phyloP scores from a whole-genome alignment of 2,329 filamentous ascomycete genomes.

The Allantophomopsis cytisporea region DNA sequence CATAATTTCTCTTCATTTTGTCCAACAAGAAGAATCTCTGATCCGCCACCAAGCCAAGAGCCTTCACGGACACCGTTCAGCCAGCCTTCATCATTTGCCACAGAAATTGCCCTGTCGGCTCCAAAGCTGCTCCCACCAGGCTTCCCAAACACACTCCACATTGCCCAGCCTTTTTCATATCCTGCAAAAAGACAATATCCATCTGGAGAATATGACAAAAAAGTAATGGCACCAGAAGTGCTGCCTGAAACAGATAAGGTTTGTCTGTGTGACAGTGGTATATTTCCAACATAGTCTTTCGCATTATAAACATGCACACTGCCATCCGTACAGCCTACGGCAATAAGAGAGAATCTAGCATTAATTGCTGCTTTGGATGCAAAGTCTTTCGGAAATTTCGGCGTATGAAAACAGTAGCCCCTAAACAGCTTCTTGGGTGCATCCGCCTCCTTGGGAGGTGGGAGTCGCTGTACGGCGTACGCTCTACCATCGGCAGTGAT shows the following conservation, averaged over 20 bases:
- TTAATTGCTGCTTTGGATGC: slow-evolving; percentile 76
- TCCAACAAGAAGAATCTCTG: slow-evolving; percentile 66
- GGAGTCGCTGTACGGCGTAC: slow-evolving; percentile 73
- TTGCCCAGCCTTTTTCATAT: slow-evolving; percentile 85
- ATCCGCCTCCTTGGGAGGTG: slow-evolving; percentile 27
- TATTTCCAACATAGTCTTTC: slow-evolving; percentile 85
- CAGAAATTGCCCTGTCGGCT: slow-evolving; percentile 48
- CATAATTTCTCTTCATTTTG: slow-evolving; percentile 67
- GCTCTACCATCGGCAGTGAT: slow-evolving; percentile 76
- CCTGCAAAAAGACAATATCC: slow-evolving; percentile 93
- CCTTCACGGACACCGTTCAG: slow-evolving; percentile 65
- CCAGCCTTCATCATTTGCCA: slow-evolving; percentile 67
- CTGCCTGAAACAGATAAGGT: slow-evolving; percentile 51
- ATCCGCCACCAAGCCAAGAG: slow-evolving; percentile 78
- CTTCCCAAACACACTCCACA: slow-evolving; percentile 96
- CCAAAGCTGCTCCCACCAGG: slow-evolving; percentile 73
- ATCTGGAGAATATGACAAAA: slow-evolving; percentile 79
- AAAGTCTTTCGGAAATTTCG: slow-evolving; percentile 40
- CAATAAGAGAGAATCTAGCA: slow-evolving; percentile 85
- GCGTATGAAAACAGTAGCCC: slow-evolving; percentile 81
- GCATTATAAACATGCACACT: slow-evolving; percentile 82
- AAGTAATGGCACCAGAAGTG: slow-evolving; percentile 58
- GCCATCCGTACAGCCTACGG: slow-evolving; percentile 70
- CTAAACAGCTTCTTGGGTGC: slow-evolving; percentile 57
- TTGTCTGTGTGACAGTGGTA: slow-evolving; percentile 74